These are phyloP conservation scores for Delonix regia DNA, from an alignment of 306 rosid species.

Conservation along the genomic window DNA sequence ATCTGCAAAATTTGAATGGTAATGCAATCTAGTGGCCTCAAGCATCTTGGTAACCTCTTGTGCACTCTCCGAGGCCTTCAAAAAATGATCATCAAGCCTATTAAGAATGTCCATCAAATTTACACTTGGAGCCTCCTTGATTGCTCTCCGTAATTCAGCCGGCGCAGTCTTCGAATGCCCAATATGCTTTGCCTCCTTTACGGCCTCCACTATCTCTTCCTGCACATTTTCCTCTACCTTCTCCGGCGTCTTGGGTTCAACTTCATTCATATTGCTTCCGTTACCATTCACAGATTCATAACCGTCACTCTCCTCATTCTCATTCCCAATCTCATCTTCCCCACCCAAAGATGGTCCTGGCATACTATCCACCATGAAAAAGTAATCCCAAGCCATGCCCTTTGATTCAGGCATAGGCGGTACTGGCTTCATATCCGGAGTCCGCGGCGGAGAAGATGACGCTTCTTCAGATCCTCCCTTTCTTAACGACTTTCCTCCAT, in stretches of 20 bases:
- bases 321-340: constrained; percentile 43
- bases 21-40: constrained; percentile 89
- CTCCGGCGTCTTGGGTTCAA: constrained; percentile 83
- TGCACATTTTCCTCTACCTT: constrained; percentile 42
- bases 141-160: constrained; percentile 57
- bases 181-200: constrained; percentile 42
- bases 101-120: constrained; percentile 57
- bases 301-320: constrained; percentile 40
- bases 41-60: constrained; percentile 82
- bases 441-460: constrained; percentile 38
- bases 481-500: constrained; percentile 29
- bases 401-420: constrained; percentile 78
- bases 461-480: constrained; percentile 33
- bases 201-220: constrained; percentile 38
- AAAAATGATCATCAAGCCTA: constrained; percentile 71
- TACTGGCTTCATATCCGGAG: constrained; percentile 51
- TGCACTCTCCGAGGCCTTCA: constrained; percentile 72
- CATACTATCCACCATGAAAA: constrained; percentile 66
- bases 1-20: constrained; percentile 91
- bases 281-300: constrained; percentile 29
- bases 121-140: constrained; percentile 49
- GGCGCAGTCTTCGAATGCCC: constrained; percentile 80
- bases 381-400: constrained; percentile 80
- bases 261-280: constrained; percentile 28
- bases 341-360: constrained; percentile 56